These are phyloP conservation scores for Umbilicus rupestris DNA, from an alignment of 164 flowering plant species.

Conservation along the genomic window DNA sequence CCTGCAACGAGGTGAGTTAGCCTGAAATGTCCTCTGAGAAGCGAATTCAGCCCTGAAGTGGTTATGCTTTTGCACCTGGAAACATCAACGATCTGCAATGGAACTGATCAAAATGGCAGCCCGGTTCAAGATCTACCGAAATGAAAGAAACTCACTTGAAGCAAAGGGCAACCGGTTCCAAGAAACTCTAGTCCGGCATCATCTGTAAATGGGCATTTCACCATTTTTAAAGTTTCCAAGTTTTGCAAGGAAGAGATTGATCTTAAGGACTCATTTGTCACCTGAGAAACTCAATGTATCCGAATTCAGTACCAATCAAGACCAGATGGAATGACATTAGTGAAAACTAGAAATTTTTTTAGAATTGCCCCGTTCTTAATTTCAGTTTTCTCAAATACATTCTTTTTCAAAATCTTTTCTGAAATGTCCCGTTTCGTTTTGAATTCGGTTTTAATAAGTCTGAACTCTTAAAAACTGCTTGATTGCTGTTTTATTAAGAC, in stretches of 20 bases:
- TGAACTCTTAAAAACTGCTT: no score
- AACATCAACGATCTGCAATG: slow-evolving; percentile 42
- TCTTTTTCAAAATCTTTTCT: no score
- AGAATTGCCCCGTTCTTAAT: no score
- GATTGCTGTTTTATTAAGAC: no score
- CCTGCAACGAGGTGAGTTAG: slow-evolving; percentile 41
- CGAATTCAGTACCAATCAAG: neutral
- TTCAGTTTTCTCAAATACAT: no score
- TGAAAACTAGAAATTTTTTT: no score
- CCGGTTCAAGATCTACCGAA: neutral
- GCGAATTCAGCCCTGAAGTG: slow-evolving; percentile 31
- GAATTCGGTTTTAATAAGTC: no score
- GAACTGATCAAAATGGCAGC: neutral
- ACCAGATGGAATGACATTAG: neutral
- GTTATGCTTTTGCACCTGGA: slow-evolving; percentile 50
- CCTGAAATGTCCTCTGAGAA: slow-evolving; percentile 31
- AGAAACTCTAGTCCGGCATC: slow-evolving; percentile 31
- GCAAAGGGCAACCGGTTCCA: slow-evolving; percentile 33
- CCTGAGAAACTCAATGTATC: slow-evolving; percentile 16
- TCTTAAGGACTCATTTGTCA: slow-evolving; percentile 27
- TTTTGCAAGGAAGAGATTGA: slow-evolving; percentile 26
- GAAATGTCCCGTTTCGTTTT: no score
- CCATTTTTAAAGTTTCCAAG: slow-evolving; percentile 33
- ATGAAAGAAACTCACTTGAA: slow-evolving; percentile 22
- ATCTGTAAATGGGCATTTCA: slow-evolving; percentile 29